These are phyloP conservation scores for Sphagnum tenellum DNA, from an alignment of 225 moss, liverwort and hornwort genomes.

Conservation along the genomic window DNA sequence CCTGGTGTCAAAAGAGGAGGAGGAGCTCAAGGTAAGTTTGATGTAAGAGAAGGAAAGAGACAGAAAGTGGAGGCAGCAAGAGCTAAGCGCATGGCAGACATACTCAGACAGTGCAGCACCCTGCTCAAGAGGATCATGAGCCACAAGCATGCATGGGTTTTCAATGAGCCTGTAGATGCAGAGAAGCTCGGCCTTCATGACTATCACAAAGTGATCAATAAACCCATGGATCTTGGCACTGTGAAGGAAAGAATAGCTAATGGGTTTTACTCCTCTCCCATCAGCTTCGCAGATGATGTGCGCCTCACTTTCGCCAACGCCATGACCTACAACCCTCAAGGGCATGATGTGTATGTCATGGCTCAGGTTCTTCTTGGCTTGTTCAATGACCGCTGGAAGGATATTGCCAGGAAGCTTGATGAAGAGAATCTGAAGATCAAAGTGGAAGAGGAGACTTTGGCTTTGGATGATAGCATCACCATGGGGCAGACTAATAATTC, in stretches of 20 bases:
- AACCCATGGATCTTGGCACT: conserved; percentile 76
- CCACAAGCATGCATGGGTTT: conserved; percentile 79
- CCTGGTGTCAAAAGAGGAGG: conserved; percentile 44
- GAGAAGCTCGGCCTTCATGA: conserved; percentile 73
- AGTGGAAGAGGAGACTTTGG: conserved; percentile 37
- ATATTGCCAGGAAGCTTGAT: conserved; percentile 48
- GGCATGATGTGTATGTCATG: conserved; percentile 60
- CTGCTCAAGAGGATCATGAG: conserved; percentile 41
- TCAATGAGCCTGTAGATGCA: conserved; percentile 74
- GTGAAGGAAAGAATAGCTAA: conserved; percentile 45
- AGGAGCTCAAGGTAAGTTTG: conserved; percentile 41
- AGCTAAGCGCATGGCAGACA: conserved; percentile 34
- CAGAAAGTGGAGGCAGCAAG: conserved; percentile 76
- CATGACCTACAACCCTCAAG: conserved; percentile 64
- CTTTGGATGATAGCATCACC: conserved; percentile 12
- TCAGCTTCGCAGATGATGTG: conserved; percentile 56
- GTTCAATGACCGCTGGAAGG: conserved; percentile 65
- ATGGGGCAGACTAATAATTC: conserved; percentile 2
- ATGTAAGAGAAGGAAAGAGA: conserved; percentile 66
- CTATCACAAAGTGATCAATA: conserved; percentile 60
- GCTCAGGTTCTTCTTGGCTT: conserved; percentile 38
- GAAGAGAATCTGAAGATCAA: conserved; percentile 45
- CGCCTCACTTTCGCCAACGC: conserved; percentile 63
- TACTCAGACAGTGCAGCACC: conserved; percentile 55
- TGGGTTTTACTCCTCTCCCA: conserved; percentile 36